phyloP scores from a whole-genome alignment of 148 eudicot genomes.

The Spergularia bocconei region DNA sequence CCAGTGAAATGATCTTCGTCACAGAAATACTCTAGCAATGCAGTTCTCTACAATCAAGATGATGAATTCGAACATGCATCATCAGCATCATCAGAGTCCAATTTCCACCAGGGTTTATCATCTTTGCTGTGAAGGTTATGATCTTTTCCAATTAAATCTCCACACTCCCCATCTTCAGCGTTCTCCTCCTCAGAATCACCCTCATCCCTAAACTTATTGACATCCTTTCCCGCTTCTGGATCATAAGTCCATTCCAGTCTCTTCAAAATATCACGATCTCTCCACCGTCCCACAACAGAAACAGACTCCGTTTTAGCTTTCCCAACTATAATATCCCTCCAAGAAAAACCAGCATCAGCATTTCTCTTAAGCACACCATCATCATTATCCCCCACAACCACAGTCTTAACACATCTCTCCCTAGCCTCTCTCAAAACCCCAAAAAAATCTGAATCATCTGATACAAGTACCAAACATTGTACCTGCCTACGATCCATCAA shows the following conservation, averaged over 20 bases:
- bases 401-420: slow-evolving; percentile 77
- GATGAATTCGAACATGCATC: slow-evolving; percentile 13
- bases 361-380: slow-evolving; percentile 66
- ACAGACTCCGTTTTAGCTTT: slow-evolving; percentile 66
- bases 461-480: slow-evolving; percentile 69
- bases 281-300: slow-evolving; percentile 74
- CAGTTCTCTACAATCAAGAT: slow-evolving; percentile 3
- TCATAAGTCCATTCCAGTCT: slow-evolving; percentile 70
- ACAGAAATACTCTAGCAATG: too few species aligned
- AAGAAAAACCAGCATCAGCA: slow-evolving; percentile 75
- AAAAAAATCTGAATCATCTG: slow-evolving; percentile 71
- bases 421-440: slow-evolving; percentile 68
- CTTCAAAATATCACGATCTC: slow-evolving; percentile 68
- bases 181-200: slow-evolving; percentile 23
- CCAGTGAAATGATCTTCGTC: too few species aligned
- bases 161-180: slow-evolving; percentile 27
- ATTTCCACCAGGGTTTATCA: slow-evolving; percentile 39
- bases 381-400: slow-evolving; percentile 68
- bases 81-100: slow-evolving; percentile 27
- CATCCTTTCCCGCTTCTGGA: slow-evolving; percentile 42
- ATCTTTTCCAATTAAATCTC: slow-evolving; percentile 25
- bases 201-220: slow-evolving; percentile 17
- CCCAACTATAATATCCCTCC: slow-evolving; percentile 74
- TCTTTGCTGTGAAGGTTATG: slow-evolving; percentile 17
- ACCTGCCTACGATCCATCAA: slow-evolving; percentile 57